These are phyloP conservation scores for Peronospora tabacina DNA, from an alignment of 352 stramenopile genomes.

Conservation along the genomic window DNA sequence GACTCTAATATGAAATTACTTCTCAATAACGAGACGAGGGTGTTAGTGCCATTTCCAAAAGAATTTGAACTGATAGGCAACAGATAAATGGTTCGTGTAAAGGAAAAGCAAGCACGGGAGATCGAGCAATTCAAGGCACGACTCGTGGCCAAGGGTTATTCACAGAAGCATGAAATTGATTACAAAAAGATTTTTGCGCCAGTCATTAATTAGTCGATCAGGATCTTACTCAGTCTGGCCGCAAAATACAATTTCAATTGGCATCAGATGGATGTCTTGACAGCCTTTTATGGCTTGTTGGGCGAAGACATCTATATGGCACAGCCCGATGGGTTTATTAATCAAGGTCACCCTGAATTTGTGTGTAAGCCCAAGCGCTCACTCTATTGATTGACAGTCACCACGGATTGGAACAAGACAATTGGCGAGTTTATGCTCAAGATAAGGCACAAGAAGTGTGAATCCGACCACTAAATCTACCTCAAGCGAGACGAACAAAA, in stretches of 20 bases:
- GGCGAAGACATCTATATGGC: conserved; percentile 14
- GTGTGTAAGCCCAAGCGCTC: not conserved
- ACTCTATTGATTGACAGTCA: conserved; percentile 4
- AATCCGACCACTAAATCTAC: conserved; percentile 4
- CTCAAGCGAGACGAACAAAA: not conserved
- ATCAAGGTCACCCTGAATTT: not conserved
- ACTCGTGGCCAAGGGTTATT: conserved; percentile 11
- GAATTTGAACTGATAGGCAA: not conserved
- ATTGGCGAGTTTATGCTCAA: not conserved
- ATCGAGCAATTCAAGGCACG: conserved; percentile 14
- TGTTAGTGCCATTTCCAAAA: not conserved
- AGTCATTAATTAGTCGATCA: no score
- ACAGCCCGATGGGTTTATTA: not conserved
- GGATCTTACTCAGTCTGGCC: no score
- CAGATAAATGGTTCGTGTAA: not conserved
- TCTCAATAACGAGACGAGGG: conserved; percentile 10
- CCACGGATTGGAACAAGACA: conserved; percentile 4
- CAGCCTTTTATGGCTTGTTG: conserved; percentile 14
- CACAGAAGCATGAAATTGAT: conserved; percentile 8
- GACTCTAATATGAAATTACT: conserved; percentile 4
- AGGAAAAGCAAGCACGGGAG: conserved; percentile 1
- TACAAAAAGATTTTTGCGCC: conserved; percentile 9
- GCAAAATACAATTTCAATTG: no score
- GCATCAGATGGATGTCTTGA: conserved; percentile 26
- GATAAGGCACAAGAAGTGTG: conserved; percentile 3